Conservation (phyloP, 345 rosid species). For the Cardamine resedifolia region DNA sequence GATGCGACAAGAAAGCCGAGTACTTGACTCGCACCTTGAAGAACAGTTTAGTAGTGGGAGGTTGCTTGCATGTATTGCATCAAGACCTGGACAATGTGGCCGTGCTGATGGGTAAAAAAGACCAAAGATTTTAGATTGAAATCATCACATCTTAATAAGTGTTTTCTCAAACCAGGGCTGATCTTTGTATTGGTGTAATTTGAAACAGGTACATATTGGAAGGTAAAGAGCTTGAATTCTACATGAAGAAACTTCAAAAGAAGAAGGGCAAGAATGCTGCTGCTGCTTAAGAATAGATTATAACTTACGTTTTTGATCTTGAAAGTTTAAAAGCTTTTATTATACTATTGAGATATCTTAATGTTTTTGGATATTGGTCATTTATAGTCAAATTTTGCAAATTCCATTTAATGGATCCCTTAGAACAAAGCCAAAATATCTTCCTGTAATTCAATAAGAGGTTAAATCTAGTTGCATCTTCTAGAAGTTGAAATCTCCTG, state of each 20-base stretch:
- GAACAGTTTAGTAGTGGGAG: constrained; percentile 13
- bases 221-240: constrained; percentile 26
- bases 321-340: background rate
- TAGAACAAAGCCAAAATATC: background rate
- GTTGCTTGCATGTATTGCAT: constrained; percentile 17
- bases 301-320: background rate
- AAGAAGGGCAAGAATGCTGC: constrained; percentile 28
- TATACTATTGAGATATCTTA: background rate
- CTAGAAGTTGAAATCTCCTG: constrained; percentile 25
- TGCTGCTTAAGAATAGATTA: background rate
- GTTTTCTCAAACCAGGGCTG: background rate
- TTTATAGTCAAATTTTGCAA: constrained; percentile 4
- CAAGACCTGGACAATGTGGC: constrained; percentile 22
- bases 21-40: background rate
- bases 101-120: constrained; percentile 13
- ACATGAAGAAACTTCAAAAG: constrained; percentile 33
- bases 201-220: constrained; percentile 23
- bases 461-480: background rate
- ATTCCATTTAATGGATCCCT: background rate
- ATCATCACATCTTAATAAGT: background rate
- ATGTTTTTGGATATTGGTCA: background rate
- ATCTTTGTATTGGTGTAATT: background rate
- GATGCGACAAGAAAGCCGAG: background rate
- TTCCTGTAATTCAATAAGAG: no score
- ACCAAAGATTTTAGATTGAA: background rate